These are phyloP conservation scores for Aspergillus melleus DNA, from an alignment of 2,329 filamentous ascomycete species.

Conservation along the genomic window DNA sequence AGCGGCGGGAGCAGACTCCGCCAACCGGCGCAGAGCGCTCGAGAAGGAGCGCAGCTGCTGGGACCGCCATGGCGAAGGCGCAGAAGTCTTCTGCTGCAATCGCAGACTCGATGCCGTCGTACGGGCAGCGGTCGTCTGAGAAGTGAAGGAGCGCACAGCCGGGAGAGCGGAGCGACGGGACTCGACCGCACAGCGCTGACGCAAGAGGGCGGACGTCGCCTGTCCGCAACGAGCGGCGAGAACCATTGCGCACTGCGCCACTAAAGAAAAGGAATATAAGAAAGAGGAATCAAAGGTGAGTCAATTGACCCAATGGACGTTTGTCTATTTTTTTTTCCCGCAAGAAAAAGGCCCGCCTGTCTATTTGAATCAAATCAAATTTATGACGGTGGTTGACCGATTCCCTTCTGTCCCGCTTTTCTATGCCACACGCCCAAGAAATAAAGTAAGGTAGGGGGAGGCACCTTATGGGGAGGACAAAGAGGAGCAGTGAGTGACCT, in stretches of 20 bases:
- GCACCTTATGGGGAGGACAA: conserved; percentile 1
- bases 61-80: conserved; percentile 37
- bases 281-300: conserved; percentile 6
- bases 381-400: not conserved
- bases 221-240: conserved; percentile 48
- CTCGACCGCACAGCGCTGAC: conserved; percentile 43
- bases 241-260: conserved; percentile 45
- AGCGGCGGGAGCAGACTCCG: conserved; percentile 68
- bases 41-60: conserved; percentile 47
- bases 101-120: conserved; percentile 36
- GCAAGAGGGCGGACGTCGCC: conserved; percentile 41
- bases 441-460: conserved; percentile 11
- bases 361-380: not conserved
- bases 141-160: conserved; percentile 40
- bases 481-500: conserved; percentile 13
- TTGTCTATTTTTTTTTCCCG: conserved; percentile 7
- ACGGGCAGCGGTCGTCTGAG: conserved; percentile 31
- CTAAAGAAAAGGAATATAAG: conserved; percentile 12
- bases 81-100: conserved; percentile 33
- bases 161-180: conserved; percentile 33
- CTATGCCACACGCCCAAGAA: conserved; percentile 21
- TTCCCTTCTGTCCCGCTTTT: conserved; percentile 23
- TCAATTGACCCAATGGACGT: conserved; percentile 16
- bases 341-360: conserved; percentile 9
- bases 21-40: conserved; percentile 39